A percentile compares a stretch with the other conserved stretches of the same genome.
These are phyloP conservation scores for Geranium brycei DNA, from an alignment of 345 rosid species.

Conservation along the genomic window DNA sequence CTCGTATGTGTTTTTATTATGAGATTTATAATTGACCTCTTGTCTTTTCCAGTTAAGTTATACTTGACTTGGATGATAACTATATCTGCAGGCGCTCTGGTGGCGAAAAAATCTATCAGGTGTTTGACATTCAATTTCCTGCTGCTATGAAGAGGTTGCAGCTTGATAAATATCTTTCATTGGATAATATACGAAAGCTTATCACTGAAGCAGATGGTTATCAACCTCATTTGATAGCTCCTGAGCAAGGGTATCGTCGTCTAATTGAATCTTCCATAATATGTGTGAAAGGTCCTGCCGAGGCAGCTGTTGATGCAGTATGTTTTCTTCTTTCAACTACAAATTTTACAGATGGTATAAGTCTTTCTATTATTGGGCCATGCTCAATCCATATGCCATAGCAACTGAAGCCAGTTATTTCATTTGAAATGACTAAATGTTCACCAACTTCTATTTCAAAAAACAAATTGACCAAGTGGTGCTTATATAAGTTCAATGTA, in stretches of 20 bases:
- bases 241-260: slow-evolving; percentile 92
- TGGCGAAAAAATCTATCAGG: slow-evolving; percentile 76
- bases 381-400: not conserved
- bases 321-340: not conserved
- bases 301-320: slow-evolving; percentile 95
- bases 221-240: slow-evolving; percentile 96
- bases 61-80: slow-evolving; percentile 7
- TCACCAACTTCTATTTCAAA: too few relatives aligned
- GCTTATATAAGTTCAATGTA: too few relatives aligned
- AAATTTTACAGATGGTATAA: not conserved
- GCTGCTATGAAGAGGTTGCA: slow-evolving; percentile 85
- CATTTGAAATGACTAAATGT: too few relatives aligned
- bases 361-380: not conserved
- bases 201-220: slow-evolving; percentile 98
- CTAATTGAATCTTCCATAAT: slow-evolving; percentile 81
- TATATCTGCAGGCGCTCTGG: slow-evolving; percentile 68
- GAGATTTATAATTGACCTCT: not conserved
- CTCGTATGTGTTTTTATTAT: slow-evolving; percentile 26
- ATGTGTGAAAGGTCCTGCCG: slow-evolving; percentile 85
- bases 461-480: too few relatives aligned
- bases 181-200: slow-evolving; percentile 75
- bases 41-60: slow-evolving; percentile 1
- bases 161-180: slow-evolving; percentile 76
- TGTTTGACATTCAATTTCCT: slow-evolving; percentile 84
- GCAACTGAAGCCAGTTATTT: too few relatives aligned